Percentiles rank a stretch among this genome's conserved stretches.
These are phyloP conservation scores for Amphichorda felina DNA, from an alignment of 2,329 filamentous ascomycete genomes.

Conservation along the genomic window DNA sequence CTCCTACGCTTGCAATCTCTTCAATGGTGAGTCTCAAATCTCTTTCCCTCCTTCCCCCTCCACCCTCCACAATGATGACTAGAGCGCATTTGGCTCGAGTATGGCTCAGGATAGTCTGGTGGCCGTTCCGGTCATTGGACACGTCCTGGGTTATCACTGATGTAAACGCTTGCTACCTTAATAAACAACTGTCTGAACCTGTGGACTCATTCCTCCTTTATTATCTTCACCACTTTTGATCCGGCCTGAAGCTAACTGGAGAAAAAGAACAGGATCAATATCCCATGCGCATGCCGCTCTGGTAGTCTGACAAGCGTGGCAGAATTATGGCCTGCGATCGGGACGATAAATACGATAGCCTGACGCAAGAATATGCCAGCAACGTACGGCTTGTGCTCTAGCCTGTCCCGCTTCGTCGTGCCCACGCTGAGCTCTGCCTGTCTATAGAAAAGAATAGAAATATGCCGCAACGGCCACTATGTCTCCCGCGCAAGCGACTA, in stretches of 20 bases:
- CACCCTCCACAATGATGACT: conserved; percentile 68
- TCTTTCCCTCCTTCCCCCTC: conserved; percentile 5
- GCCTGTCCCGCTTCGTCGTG: not conserved
- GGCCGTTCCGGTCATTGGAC: conserved; percentile 65
- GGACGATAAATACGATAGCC: conserved; percentile 73
- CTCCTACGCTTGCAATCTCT: conserved; percentile 1
- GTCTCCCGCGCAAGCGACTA: conserved; percentile 96
- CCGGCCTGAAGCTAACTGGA: conserved; percentile 15
- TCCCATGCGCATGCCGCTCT: not conserved
- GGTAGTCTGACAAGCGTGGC: not conserved
- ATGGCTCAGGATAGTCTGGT: conserved; percentile 55
- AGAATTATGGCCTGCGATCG: conserved; percentile 94
- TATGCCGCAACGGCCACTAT: conserved; percentile 87
- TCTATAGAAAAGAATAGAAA: conserved; percentile 64
- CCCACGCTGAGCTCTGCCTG: conserved; percentile 24
- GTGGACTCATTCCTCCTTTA: conserved; percentile 5
- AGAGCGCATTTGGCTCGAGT: conserved; percentile 99
- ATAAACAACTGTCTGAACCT: conserved; percentile 68
- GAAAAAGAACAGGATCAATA: not conserved
- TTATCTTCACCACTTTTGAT: conserved; percentile 1
- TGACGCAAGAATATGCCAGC: conserved; percentile 72
- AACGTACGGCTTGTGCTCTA: conserved; percentile 50
- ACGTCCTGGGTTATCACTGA: conserved; percentile 69
- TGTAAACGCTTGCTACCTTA: conserved; percentile 99
- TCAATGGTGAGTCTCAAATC: conserved; percentile 21